phyloP scores from a whole-genome alignment of 1,284 basidiomycete genomes.

The Chalciporus sp. region DNA sequence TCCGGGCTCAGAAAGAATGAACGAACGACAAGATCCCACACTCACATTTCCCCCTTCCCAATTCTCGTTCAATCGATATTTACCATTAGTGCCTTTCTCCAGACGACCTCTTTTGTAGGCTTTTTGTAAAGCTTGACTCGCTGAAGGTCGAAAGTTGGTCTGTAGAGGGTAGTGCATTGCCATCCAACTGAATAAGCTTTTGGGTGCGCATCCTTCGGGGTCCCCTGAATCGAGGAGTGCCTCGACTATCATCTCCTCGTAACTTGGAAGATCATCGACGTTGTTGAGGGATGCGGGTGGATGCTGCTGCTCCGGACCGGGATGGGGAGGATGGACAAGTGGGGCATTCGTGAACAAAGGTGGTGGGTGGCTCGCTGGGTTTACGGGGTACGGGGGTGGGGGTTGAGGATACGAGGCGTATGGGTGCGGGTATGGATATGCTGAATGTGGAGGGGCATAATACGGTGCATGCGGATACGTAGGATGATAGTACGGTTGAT shows the following conservation, averaged over 20 bases:
- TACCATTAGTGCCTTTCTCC: slow-evolving; percentile 68
- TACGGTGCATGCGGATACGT: slow-evolving; percentile 65
- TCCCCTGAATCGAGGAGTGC: slow-evolving; percentile 65
- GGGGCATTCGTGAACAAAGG: slow-evolving; percentile 32
- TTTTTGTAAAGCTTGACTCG: slow-evolving; percentile 82
- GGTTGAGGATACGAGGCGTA: slow-evolving; percentile 50
- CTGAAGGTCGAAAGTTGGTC: slow-evolving; percentile 81
- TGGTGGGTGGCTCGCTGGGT: slow-evolving; percentile 31
- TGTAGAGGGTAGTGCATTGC: slow-evolving; percentile 76
- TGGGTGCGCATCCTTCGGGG: slow-evolving; percentile 75
- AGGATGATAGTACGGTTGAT: slow-evolving; percentile 50
- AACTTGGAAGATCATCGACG: slow-evolving; percentile 74
- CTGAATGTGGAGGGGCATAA: slow-evolving; percentile 41
- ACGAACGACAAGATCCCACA: slow-evolving; percentile 10
- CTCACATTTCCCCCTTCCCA: slow-evolving; percentile 83
- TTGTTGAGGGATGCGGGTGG: slow-evolving; percentile 29
- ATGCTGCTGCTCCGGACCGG: slow-evolving; percentile 22
- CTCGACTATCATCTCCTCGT: slow-evolving; percentile 86
- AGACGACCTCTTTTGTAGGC: slow-evolving; percentile 76
- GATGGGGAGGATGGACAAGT: slow-evolving; percentile 25
- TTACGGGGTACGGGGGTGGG: slow-evolving; percentile 35
- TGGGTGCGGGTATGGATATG: slow-evolving; percentile 40
- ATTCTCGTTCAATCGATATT: slow-evolving; percentile 67
- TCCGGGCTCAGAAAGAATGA: slow-evolving; percentile 9
- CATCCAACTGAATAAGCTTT: slow-evolving; percentile 80